A percentile compares a stretch with the other conserved stretches of the same genome.
These are phyloP conservation scores for Phenoliferia sp. DNA, from an alignment of 1,284 basidiomycete species.

Conservation along the genomic window DNA sequence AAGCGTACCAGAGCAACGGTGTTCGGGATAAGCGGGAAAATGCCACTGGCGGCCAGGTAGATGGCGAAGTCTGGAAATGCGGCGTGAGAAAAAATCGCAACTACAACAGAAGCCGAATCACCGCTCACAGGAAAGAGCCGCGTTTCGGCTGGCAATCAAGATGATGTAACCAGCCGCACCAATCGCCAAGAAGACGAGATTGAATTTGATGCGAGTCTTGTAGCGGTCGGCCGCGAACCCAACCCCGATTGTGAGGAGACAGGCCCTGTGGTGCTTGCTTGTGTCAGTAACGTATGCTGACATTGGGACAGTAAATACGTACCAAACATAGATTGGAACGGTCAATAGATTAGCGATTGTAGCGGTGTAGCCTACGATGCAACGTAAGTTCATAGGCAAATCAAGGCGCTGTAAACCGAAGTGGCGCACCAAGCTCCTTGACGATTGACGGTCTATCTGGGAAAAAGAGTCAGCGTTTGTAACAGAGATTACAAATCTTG, in stretches of 20 bases:
- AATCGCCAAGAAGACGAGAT: background rate
- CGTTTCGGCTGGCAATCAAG: background rate
- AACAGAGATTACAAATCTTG: background rate
- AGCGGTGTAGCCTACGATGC: background rate
- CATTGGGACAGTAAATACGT: background rate
- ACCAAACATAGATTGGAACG: background rate
- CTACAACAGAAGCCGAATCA: no score
- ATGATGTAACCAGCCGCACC: background rate
- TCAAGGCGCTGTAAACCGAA: background rate
- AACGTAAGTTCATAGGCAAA: background rate
- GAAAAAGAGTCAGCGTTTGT: background rate
- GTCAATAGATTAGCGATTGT: background rate
- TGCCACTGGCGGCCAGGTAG: background rate
- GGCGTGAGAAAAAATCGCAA: no score
- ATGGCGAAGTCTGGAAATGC: conserved; percentile 2
- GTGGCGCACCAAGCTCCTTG: background rate
- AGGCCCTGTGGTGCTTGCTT: background rate
- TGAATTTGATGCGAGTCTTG: background rate
- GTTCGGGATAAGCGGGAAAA: background rate
- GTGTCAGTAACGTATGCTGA: background rate
- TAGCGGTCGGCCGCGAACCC: background rate
- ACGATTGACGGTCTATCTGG: background rate
- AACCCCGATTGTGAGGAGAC: background rate
- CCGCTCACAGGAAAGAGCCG: background rate
- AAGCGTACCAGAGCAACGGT: background rate